These are phyloP conservation scores for Nakaseomyces nivariensis DNA, from an alignment of 1,139 yeast species.

Conservation along the genomic window DNA sequence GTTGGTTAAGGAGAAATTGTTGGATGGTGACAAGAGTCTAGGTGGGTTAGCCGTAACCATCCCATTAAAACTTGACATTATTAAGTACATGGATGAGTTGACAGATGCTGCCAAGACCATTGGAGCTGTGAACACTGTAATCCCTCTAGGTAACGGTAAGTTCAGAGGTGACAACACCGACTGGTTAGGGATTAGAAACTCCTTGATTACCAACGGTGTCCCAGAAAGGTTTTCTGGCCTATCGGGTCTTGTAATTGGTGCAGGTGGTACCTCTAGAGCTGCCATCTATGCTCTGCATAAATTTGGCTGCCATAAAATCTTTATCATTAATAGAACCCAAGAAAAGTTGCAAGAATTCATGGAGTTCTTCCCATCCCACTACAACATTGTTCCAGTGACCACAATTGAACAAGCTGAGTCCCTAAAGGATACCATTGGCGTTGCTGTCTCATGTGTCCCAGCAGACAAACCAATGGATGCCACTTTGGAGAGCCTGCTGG, in stretches of 20 bases:
- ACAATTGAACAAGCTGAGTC: slow-evolving; percentile 36
- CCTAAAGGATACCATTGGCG: slow-evolving; percentile 37
- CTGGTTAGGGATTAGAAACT: slow-evolving; percentile 78
- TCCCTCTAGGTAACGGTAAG: slow-evolving; percentile 45
- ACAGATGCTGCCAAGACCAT: slow-evolving; percentile 65
- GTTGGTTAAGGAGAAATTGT: slow-evolving; percentile 38
- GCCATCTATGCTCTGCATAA: slow-evolving; percentile 78
- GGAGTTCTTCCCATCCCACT: slow-evolving; percentile 49
- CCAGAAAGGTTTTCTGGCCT: slow-evolving; percentile 34
- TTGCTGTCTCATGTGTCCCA: slow-evolving; percentile 81
- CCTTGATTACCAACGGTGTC: slow-evolving; percentile 55
- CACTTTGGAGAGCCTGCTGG: slow-evolving; percentile 38
- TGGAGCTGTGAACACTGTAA: slow-evolving; percentile 90
- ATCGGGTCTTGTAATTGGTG: slow-evolving; percentile 76
- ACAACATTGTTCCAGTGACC: slow-evolving; percentile 52
- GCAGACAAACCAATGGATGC: slow-evolving; percentile 70
- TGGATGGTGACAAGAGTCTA: slow-evolving; percentile 41
- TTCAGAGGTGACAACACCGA: slow-evolving; percentile 88
- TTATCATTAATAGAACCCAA: slow-evolving; percentile 71
- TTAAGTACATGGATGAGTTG: slow-evolving; percentile 51
- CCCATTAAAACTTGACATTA: slow-evolving; percentile 75
- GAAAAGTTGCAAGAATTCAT: slow-evolving; percentile 54
- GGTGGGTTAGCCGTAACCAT: slow-evolving; percentile 92
- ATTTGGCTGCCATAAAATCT: slow-evolving; percentile 70
- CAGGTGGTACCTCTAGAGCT: slow-evolving; percentile 96